A percentile compares a stretch with the other conserved stretches of the same genome.
phyloP scores from a whole-genome alignment of 139 green algal species.

The Chlorella sp. region DNA sequence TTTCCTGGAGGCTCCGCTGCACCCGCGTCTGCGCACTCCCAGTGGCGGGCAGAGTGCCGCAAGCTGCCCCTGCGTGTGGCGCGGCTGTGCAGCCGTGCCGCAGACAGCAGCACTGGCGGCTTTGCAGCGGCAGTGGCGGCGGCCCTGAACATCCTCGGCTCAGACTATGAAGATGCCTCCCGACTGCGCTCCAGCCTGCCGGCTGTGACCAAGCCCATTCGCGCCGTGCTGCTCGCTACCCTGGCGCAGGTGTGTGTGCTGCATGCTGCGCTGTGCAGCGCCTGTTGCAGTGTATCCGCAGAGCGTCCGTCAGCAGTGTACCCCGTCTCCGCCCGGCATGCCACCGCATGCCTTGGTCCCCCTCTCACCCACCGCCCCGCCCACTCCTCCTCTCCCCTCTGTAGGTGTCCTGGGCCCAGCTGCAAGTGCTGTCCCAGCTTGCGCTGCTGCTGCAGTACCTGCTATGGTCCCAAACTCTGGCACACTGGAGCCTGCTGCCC shows the following conservation, averaged over 20 bases:
- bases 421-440: conserved; percentile 22
- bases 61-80: conserved; percentile 26
- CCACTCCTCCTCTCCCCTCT: too few relatives aligned
- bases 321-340: too few relatives aligned
- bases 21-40: neutral
- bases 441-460: conserved; percentile 31
- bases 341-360: too few relatives aligned
- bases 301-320: too few relatives aligned
- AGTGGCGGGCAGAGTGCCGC: conserved; percentile 15
- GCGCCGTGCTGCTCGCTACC: neutral
- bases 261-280: neutral
- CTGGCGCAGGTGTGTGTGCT: neutral
- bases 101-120: neutral
- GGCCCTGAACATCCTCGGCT: neutral
- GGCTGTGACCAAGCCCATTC: neutral
- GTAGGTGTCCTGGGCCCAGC: conserved; percentile 8
- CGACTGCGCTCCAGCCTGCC: conserved; percentile 3
- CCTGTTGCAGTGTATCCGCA: too few relatives aligned
- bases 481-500: neutral
- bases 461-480: conserved; percentile 7
- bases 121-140: neutral
- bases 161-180: neutral
- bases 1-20: neutral
- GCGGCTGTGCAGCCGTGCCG: neutral
- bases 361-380: too few relatives aligned